Evolutionary conservation across 1,284 basidiomycete species (phyloP), one percentile per base, ranked within the genome.

Genomic region (Sphagnurus paluster): DNA sequence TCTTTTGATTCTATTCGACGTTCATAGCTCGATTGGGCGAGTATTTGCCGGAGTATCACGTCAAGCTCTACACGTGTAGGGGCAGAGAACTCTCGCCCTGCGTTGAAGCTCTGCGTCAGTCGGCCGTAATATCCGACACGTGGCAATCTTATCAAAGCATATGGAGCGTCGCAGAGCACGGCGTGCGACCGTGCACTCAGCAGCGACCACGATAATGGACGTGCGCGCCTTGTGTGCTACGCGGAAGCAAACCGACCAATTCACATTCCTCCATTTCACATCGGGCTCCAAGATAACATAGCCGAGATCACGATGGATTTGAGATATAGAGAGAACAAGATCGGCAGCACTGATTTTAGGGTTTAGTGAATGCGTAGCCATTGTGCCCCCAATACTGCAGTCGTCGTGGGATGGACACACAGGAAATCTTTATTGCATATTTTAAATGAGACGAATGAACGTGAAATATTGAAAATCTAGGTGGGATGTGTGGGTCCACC

Each of bases 21-120:
- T 3, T 3, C 4, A 9, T 50, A 42, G 23, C 44, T 34, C 48
- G 46, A 21, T 50, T 29, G 10, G 39, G 43, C 42, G 30, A 30
- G 4, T 41, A 28, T 36, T 50, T 36, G 24, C 44, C 43, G 44
- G 44, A 42, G 34, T 41, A 47, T 39, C 38, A 44, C 45, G 45
- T 47, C 49, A 50, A 43, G 9, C 19, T 25, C 33, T 21, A 37
- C 37, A 41, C 45, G 42, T 47, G 45, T 42, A 26, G 44, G 11
- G 39, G n/a, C 26, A 44, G 39, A 30, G 44, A 43, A 46, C 25
- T 39, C 23, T 36, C n/a, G 24, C 34, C 40, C 36, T 32, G 23
- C 47, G 20, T 8, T n/a, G 8, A 44, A 25, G 16, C 16, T 37
- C 41, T 38, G 23, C 14, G 35, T 17, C 24, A 14, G 32, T 50